Percentiles rank a stretch among this genome's conserved stretches.
phyloP scores from a whole-genome alignment of 352 stramenopile genomes.

The Globisporangium apiculatum region DNA sequence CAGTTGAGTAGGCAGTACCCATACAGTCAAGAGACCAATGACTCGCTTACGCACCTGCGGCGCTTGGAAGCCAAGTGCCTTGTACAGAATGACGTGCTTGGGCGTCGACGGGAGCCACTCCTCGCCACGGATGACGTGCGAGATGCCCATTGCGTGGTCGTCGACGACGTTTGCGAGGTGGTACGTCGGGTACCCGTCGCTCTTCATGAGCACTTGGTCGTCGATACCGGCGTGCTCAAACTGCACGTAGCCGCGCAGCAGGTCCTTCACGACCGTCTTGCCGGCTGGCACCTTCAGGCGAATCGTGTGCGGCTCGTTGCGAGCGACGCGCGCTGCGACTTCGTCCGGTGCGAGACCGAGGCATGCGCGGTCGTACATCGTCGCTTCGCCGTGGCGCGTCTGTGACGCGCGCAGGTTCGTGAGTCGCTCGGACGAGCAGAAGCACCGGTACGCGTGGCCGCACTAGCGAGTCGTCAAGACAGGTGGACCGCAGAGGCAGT shows the following conservation, averaged over 20 bases:
- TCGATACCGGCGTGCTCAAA: slow-evolving; percentile 87
- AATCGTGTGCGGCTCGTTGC: slow-evolving; percentile 89
- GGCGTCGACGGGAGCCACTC: slow-evolving; percentile 90
- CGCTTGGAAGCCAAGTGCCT: slow-evolving; percentile 70
- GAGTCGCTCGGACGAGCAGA: slow-evolving; percentile 94
- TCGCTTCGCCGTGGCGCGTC: slow-evolving; percentile 83
- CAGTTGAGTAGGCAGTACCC: not conserved
- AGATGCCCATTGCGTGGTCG: slow-evolving; percentile 96
- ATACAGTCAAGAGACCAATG: not conserved
- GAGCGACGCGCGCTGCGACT: slow-evolving; percentile 83
- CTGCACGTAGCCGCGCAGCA: slow-evolving; percentile 92
- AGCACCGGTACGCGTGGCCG: slow-evolving; percentile 95
- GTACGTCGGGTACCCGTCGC: slow-evolving; percentile 91
- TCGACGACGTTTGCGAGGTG: slow-evolving; percentile 94
- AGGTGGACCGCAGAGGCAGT: not conserved
- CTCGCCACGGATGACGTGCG: slow-evolving; percentile 96
- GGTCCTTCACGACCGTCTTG: slow-evolving; percentile 93
- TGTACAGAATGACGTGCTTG: slow-evolving; percentile 90
- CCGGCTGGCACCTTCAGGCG: slow-evolving; percentile 93
- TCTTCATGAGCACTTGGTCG: slow-evolving; percentile 92
- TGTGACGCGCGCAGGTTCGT: slow-evolving; percentile 88
- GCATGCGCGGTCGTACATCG: slow-evolving; percentile 98
- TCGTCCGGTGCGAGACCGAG: slow-evolving; percentile 87
- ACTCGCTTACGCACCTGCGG: slow-evolving; percentile 32
- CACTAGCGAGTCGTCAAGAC: slow-evolving; percentile 22